Evolutionary conservation across 805 yeast genomes (phyloP).

Genomic region (Yamadazyma nakazawae): DNA sequence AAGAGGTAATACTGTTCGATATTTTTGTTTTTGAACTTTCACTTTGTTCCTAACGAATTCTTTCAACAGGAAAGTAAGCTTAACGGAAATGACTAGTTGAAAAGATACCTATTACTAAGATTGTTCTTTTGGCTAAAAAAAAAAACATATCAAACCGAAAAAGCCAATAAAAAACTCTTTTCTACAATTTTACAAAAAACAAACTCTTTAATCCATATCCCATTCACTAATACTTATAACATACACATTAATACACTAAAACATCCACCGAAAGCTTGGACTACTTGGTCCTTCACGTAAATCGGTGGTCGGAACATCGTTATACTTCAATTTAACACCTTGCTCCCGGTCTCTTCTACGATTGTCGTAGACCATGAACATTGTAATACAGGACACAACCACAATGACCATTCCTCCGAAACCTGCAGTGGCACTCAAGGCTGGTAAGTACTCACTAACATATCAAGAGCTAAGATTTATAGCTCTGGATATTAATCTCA

Average conservation of each 20-base stretch:
- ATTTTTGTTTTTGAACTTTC: too few species aligned
- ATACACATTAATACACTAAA: slow-evolving; percentile 19
- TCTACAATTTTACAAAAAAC: neutral
- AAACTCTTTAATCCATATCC: neutral
- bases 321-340: slow-evolving; percentile 35
- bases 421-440: slow-evolving; percentile 29
- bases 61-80: too few species aligned
- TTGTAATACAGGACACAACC: slow-evolving; percentile 20
- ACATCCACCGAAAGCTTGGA: slow-evolving; percentile 49
- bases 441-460: slow-evolving; percentile 28
- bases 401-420: slow-evolving; percentile 29
- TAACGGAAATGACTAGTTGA: too few species aligned
- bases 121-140: too few species aligned
- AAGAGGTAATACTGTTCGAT: too few species aligned
- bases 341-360: slow-evolving; percentile 37
- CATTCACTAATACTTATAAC: neutral
- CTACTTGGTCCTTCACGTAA: slow-evolving; percentile 44
- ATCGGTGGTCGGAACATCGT: slow-evolving; percentile 41
- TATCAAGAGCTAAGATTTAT: too few species aligned
- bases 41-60: too few species aligned
- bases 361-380: slow-evolving; percentile 43
- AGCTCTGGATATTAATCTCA: too few species aligned
- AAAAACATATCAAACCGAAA: too few species aligned
- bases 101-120: too few species aligned
- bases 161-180: neutral